phyloP scores from a whole-genome alignment of 2,329 filamentous ascomycete species.

The Penicillium sp. region DNA sequence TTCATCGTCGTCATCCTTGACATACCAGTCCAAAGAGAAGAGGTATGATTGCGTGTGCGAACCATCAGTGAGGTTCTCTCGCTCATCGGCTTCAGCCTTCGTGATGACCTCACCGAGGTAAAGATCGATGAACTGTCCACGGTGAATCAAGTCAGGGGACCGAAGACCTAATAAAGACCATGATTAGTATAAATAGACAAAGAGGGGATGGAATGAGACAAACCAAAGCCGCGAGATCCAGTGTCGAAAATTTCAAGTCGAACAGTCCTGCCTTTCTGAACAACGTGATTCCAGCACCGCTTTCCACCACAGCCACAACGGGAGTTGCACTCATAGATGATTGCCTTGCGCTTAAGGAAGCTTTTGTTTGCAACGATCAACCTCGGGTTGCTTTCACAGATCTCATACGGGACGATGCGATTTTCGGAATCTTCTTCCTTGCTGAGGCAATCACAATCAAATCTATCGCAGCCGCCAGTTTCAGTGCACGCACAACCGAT shows the following conservation, averaged over 20 bases:
- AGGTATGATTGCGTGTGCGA: constrained; percentile 38
- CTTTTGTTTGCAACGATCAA: constrained; percentile 29
- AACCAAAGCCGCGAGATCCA: constrained; percentile 42
- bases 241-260: constrained; percentile 46
- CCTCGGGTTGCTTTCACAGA: neutral
- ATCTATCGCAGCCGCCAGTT: constrained; percentile 22
- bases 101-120: constrained; percentile 48
- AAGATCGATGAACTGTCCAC: constrained; percentile 47
- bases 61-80: constrained; percentile 34
- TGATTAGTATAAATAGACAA: constrained; percentile 3
- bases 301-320: constrained; percentile 35
- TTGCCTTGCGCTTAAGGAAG: constrained; percentile 34
- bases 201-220: neutral
- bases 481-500: constrained; percentile 29
- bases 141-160: constrained; percentile 36
- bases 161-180: constrained; percentile 35
- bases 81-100: constrained; percentile 34
- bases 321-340: constrained; percentile 44
- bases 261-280: constrained; percentile 41
- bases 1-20: constrained; percentile 21
- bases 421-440: constrained; percentile 31
- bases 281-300: constrained; percentile 44
- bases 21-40: constrained; percentile 43
- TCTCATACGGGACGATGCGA: constrained; percentile 33
- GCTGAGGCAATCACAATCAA: constrained; percentile 31